Evolutionary conservation across 495 filamentous ascomycete genomes (phyloP), one percentile per base, ranked within the genome.

Genomic region (Penicillium crystallinum): DNA sequence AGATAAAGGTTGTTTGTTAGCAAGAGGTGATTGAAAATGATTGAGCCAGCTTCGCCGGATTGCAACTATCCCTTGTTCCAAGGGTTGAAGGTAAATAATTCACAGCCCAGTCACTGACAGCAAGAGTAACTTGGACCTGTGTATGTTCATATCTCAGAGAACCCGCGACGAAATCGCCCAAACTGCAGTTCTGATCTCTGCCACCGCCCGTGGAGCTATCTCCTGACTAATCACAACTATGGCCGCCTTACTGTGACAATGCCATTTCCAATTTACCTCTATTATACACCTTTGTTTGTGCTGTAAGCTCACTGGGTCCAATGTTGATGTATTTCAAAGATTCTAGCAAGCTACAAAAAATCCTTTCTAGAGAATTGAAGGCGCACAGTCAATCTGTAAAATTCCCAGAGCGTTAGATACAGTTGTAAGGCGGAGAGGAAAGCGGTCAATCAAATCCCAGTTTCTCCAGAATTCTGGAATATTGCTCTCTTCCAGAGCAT

Each of bases 121-220:
- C 44, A 23, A 49, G 36, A 40, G 36, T 30, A 31, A 35, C 47
- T 51, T 42, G 5, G 36, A 21, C 23, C 44, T 23, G 27, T 23
- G 23, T 7, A 27, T 27, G 23, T 27, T 3, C 23, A 27, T 3
- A 34, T 42, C 23, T 50, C 41, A 9, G 23, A 35, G 54, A 48
- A 25, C 37, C 51, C 12, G 42, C 47, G 42, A 40, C 49, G 53
- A 56, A 62, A 56, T 56, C 52, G 36, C 42, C 25, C 15, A 12
- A 31, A 27, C 48, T 62, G 56, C 59, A 41, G 29, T 17, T 40
- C 4, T 53, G 59, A 53, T 53, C 33, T 12, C 10, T 53, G 14
- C 45, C 56, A 52, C 45, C 59, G 54, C 56, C 59, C 56, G 56
- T 9, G 54, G 10, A 58, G 52, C 58, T 58, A 34, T 18, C 18